Evolutionary conservation across 176 grass and related monocot species (phyloP).

Genomic region (Tillandsia leiboldiana): DNA sequence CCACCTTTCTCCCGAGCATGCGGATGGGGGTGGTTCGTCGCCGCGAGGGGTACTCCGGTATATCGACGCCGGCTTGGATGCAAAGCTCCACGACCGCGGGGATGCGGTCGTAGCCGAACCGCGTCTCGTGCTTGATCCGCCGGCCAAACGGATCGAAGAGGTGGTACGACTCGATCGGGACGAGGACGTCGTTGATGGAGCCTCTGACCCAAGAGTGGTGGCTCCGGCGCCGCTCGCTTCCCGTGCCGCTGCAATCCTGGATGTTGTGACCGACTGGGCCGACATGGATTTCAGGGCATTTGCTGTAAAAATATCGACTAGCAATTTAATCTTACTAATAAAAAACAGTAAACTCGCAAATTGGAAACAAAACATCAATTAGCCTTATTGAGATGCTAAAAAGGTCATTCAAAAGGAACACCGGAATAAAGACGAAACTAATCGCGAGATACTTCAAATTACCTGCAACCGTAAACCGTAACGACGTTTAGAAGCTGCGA

Average conservation of each 20-base stretch:
- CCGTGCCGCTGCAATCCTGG: slow-evolving; percentile 62
- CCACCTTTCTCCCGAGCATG: slow-evolving; percentile 88
- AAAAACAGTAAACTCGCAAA: background rate
- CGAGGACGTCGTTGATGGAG: slow-evolving; percentile 64
- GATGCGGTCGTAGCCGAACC: slow-evolving; percentile 74
- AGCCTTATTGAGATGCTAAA: background rate
- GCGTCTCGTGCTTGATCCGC: slow-evolving; percentile 83
- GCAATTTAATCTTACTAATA: background rate
- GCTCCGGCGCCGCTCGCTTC: slow-evolving; percentile 58
- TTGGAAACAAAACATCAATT: background rate
- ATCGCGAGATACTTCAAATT: slow-evolving; percentile 9
- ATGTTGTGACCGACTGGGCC: slow-evolving; percentile 70
- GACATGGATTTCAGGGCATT: slow-evolving; percentile 76
- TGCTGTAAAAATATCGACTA: slow-evolving; percentile 43
- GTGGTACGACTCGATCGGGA: slow-evolving; percentile 84
- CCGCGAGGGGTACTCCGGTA: slow-evolving; percentile 71
- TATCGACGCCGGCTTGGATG: slow-evolving; percentile 83
- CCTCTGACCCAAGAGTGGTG: slow-evolving; percentile 75
- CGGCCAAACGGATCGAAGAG: slow-evolving; percentile 81
- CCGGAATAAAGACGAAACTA: background rate
- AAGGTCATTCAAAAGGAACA: background rate
- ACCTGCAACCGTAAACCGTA: slow-evolving; percentile 86
- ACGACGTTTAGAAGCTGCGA: slow-evolving; percentile 69
- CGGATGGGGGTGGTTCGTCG: slow-evolving; percentile 57
- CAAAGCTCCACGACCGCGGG: slow-evolving; percentile 84